Base-by-base conservation (phyloP, 2,329 filamentous ascomycete species). In the Alternaria sp. region DNA sequence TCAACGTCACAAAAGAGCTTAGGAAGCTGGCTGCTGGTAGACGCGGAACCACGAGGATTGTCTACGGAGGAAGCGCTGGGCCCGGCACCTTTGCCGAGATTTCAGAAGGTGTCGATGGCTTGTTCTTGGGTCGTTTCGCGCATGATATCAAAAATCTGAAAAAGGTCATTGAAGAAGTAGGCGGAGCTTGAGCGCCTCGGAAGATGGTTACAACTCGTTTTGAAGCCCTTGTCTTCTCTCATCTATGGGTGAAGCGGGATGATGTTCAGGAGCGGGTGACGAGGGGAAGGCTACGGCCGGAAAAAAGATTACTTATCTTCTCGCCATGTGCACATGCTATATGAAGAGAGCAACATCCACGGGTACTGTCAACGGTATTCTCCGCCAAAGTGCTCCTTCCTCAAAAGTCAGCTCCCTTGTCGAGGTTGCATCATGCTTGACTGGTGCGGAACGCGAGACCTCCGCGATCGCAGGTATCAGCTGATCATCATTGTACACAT, bases 21-120 rank as follows among this genome's bases (percentile, higher is more conserved):
- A 83, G 88, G 53, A 82, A 85, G 26, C 80, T 84, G 52, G 79
- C 87, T 6, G 77, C 77, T 58, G 72, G 72, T 21, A 80, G 88
- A 49, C 79, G 78, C 10, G 89, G 87, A 0, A 74, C 80, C 4
- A 88, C 87, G 51, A 86, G 91, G 60, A 88, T 95, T 41, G 75
- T 96, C 17, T 96, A 96, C 74, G 92, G 92, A 0, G 92, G 92
- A 1, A 93, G 90, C 74, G 92, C 92, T 10, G 91, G 91, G 0
- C 90, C 91, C 1, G 92, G 92, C 0, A 82, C 93, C 45, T 96
- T 90, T 78, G 82, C 81, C 66, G 84, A 83, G 65, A 79, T 95
- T 61, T 86, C 85, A 54, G 83, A 86, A 24, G 88, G 86, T 0
- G 86, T 94, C 11, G 92, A 96, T 78, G 92, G 91, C 0, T 80